Evolutionary conservation across 495 filamentous ascomycete genomes (phyloP), one percentile per base, ranked within the genome.

Genomic region (Daldinia childiae): DNA sequence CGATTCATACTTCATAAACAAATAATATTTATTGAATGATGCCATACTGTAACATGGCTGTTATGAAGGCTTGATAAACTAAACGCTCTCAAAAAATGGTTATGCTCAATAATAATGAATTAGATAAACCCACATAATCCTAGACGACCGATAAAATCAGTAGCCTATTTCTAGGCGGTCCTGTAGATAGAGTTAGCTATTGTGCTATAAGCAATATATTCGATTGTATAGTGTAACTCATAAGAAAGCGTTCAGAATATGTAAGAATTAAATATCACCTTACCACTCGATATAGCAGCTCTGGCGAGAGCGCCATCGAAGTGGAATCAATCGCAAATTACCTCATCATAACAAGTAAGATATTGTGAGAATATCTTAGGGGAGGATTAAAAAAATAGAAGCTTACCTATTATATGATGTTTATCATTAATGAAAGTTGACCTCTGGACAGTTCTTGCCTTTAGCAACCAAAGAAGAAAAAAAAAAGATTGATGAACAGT

Each of bases 291-390:
- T 91, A 90, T 89, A 82, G 87, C 91, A 84, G 85, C 90, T 86
- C 92, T 87, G 92, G 93, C 93, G 89, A 90, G 91, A 87, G 90
- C 81, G 83, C 92, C 93, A 90, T 89, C 90, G 86, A 81, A 80
- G 79, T 82, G 78, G 82, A 82, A 90, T 97, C 93, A 94, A 93
- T 93, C 93, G 93, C 93, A 97, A 97, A 97, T 97, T 97, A 95
- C 92, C 80, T 87, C 93, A 95, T 96, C 93, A 93, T 90, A 66
- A 79, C 71, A 85, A 75, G 62, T 43, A 73, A 61, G 41, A 38
- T 52, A 34, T 67, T 51, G 41, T 60, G 50, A 59, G 64, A 34
- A 52, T 21, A 14, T 59, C 4, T 59, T 26, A 38, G 38, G 1
- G 26, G 34, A n/a, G 48, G 32, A 45, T 32, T 27, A 27, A 27